Evolutionary conservation across 2,329 filamentous ascomycete genomes (phyloP).

Genomic region (Didymella sp.): DNA sequence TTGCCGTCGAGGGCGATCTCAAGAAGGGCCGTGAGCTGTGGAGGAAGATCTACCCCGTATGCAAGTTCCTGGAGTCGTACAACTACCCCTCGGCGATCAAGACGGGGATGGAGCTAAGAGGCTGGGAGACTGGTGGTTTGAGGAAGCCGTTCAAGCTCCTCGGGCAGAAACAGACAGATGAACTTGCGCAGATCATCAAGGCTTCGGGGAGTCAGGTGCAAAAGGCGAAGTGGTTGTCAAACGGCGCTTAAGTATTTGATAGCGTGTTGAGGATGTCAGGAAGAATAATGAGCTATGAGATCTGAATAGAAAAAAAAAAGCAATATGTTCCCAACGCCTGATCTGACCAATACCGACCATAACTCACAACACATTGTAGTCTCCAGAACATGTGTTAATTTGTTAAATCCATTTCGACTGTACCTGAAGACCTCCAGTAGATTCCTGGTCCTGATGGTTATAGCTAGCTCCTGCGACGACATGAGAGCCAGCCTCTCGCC

Average conservation of each 20-base stretch:
- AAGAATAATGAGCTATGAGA: too few species aligned
- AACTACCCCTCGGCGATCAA: slow-evolving; percentile 59
- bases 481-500: too few species aligned
- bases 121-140: slow-evolving; percentile 56
- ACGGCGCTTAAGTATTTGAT: not conserved
- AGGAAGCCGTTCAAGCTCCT: slow-evolving; percentile 59
- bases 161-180: slow-evolving; percentile 9
- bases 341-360: too few species aligned
- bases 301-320: too few species aligned
- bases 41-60: slow-evolving; percentile 59
- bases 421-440: too few species aligned
- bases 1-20: slow-evolving; percentile 55
- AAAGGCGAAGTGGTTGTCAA: slow-evolving; percentile 13
- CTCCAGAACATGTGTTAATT: too few species aligned
- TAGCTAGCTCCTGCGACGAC: too few species aligned
- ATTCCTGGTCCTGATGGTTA: too few species aligned
- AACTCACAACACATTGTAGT: too few species aligned
- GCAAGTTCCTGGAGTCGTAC: slow-evolving; percentile 59
- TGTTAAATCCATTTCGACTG: too few species aligned
- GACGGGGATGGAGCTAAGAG: slow-evolving; percentile 59
- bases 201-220: slow-evolving; percentile 3
- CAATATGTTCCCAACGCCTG: too few species aligned
- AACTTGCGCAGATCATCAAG: slow-evolving; percentile 10
- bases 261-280: not conserved
- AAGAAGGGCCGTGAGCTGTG: slow-evolving; percentile 56